Evolutionary conservation across 306 rosid species (phyloP).

Genomic region (Canavalia ensiformis): DNA sequence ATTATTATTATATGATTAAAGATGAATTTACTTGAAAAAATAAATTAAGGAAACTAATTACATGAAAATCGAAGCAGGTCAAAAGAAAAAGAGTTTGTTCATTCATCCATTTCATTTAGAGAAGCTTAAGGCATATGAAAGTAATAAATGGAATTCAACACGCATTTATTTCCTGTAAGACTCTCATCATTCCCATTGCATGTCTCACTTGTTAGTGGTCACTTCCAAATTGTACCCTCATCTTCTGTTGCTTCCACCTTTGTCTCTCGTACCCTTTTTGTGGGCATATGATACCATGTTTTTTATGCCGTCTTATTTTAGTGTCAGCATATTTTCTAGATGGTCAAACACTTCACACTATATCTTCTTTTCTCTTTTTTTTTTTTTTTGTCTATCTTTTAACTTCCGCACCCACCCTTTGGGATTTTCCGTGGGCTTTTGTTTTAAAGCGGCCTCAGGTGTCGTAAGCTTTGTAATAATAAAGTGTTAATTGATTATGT

Average conservation of each 20-base stretch:
- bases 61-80: neutral
- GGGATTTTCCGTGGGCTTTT: slow-evolving; percentile 38
- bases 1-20: neutral
- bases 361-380: neutral
- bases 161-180: neutral
- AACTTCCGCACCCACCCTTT: neutral
- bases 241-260: neutral
- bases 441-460: neutral
- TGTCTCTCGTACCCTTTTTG: too few relatives aligned
- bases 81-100: neutral
- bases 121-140: neutral
- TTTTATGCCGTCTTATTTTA: neutral
- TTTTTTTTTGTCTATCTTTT: neutral
- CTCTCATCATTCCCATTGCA: slow-evolving; percentile 39
- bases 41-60: neutral
- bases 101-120: neutral
- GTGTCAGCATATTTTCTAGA: neutral
- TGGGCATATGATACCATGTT: too few relatives aligned
- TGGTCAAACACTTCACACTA: neutral
- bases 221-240: neutral
- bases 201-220: neutral
- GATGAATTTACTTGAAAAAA: slow-evolving; percentile 1
- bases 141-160: slow-evolving; percentile 34
- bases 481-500: neutral
- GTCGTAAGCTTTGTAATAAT: neutral